Conservation (phyloP, 2,329 filamentous ascomycete species). For the Colletotrichum nymphaeae region DNA sequence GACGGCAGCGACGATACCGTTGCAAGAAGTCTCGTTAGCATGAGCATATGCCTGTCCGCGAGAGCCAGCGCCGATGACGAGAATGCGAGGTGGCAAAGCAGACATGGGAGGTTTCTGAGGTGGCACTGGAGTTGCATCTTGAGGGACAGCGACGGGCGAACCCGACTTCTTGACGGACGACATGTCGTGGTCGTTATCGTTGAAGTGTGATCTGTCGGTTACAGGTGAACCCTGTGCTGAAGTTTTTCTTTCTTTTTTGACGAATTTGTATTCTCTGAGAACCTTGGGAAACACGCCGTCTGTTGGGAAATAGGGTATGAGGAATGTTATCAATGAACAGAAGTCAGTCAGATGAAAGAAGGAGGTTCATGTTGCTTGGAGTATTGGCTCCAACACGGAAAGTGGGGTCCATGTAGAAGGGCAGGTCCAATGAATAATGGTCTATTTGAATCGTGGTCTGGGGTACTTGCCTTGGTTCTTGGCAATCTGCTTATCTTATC, state of each 20-base stretch:
- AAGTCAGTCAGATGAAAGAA: neutral
- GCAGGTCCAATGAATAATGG: neutral
- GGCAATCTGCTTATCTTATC: neutral
- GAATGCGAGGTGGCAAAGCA: slow-evolving; percentile 69
- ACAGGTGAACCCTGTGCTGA: neutral
- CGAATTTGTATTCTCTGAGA: neutral
- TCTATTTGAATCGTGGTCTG: neutral
- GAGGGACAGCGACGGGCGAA: slow-evolving; percentile 23
- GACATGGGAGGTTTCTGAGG: slow-evolving; percentile 58
- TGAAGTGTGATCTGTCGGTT: neutral
- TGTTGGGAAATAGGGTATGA: neutral
- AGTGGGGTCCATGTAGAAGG: neutral
- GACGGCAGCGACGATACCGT: slow-evolving; percentile 79
- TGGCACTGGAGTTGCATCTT: slow-evolving; percentile 42
- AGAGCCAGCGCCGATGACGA: slow-evolving; percentile 86
- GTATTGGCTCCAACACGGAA: neutral
- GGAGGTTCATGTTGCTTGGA: neutral
- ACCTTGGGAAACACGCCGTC: neutral
- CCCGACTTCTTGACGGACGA: slow-evolving; percentile 30
- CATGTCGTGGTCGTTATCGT: slow-evolving; percentile 11
- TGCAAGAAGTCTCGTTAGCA: slow-evolving; percentile 72
- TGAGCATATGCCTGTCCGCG: slow-evolving; percentile 80
- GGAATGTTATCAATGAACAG: neutral
- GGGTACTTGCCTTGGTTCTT: neutral
- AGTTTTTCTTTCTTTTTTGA: neutral